A percentile compares a stretch with the other conserved stretches of the same genome.
phyloP scores from a whole-genome alignment of 306 rosid genomes.

The Rosa chinensis region DNA sequence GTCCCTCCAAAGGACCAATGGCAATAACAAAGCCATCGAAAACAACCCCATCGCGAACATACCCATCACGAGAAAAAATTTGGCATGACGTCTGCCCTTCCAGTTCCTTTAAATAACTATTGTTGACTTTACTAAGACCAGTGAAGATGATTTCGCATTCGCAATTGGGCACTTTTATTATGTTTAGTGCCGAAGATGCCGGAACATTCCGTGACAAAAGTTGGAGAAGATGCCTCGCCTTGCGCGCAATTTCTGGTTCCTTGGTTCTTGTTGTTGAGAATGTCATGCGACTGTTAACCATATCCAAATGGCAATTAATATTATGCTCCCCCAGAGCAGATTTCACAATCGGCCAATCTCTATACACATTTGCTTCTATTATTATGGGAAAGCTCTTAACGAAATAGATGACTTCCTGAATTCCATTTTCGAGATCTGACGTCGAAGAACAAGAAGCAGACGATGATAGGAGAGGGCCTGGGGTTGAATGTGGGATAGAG shows the following conservation, averaged over 20 bases:
- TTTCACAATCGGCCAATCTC: not conserved
- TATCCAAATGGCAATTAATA: not conserved
- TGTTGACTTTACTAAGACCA: not conserved
- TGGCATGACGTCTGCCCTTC: not conserved
- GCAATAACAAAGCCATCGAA: too few relatives aligned
- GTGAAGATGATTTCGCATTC: not conserved
- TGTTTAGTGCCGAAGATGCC: not conserved
- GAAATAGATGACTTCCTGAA: not conserved
- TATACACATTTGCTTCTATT: too few relatives aligned
- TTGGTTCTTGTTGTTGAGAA: not conserved
- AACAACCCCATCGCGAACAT: not conserved
- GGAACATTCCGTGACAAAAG: not conserved
- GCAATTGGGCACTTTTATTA: not conserved
- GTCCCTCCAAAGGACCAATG: too few relatives aligned
- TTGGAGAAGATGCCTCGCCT: not conserved
- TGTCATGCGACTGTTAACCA: not conserved
- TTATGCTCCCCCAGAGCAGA: not conserved
- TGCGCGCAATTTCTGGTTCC: not conserved
- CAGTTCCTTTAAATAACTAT: too few relatives aligned
- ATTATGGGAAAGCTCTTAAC: not conserved
- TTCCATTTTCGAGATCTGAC: not conserved
- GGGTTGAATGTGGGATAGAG: too few relatives aligned
- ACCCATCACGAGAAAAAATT: too few relatives aligned
- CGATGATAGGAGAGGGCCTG: too few relatives aligned
- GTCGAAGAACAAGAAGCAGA: too few relatives aligned